These are phyloP conservation scores for Astrothelium macrocarpum DNA, from an alignment of 495 filamentous ascomycete genomes.

Conservation along the genomic window DNA sequence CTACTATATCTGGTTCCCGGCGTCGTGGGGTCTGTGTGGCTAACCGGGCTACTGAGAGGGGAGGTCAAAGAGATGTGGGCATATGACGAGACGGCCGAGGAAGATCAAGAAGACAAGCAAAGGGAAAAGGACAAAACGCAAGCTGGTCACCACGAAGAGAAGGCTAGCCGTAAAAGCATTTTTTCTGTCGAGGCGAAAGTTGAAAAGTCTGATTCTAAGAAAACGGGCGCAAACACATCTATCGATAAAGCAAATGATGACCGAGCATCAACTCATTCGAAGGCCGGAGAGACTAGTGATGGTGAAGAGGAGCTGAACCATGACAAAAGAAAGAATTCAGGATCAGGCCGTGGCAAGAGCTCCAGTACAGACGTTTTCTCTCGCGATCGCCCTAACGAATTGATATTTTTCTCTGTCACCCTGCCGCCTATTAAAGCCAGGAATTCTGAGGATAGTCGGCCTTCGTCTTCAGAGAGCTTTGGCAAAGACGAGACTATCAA, in stretches of 20 bases:
- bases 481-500: neutral
- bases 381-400: constrained; percentile 14
- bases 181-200: constrained; percentile 20
- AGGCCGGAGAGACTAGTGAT: constrained; percentile 7
- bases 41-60: constrained; percentile 61
- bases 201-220: constrained; percentile 17
- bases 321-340: constrained; percentile 7
- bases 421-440: neutral
- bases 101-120: constrained; percentile 23
- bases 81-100: constrained; percentile 59
- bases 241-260: constrained; percentile 11
- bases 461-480: neutral
- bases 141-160: constrained; percentile 8
- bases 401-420: constrained; percentile 25
- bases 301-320: constrained; percentile 6
- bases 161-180: constrained; percentile 12
- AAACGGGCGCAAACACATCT: constrained; percentile 10
- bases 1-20: constrained; percentile 88
- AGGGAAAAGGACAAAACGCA: constrained; percentile 19
- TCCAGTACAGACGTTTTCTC: neutral
- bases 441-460: neutral
- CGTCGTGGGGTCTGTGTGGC: constrained; percentile 66
- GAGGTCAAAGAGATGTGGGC: constrained; percentile 67
- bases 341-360: neutral
- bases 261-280: neutral